These are phyloP conservation scores for Pythium diclinum DNA, from an alignment of 352 stramenopile genomes.

Conservation along the genomic window DNA sequence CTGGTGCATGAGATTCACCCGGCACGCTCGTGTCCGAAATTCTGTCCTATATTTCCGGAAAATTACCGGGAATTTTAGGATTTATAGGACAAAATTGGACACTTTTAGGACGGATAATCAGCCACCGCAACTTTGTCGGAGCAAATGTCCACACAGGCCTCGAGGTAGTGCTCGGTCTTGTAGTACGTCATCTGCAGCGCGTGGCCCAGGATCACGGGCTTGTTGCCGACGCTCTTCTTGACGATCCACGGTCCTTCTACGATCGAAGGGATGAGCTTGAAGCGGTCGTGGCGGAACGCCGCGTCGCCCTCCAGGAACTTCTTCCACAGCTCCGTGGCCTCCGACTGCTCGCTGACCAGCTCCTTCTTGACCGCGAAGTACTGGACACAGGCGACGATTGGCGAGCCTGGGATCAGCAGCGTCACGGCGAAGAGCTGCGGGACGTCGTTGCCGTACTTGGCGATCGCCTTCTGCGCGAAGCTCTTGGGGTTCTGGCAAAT, in stretches of 20 bases:
- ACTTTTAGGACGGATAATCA: no score
- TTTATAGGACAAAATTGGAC: no score
- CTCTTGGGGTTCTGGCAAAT: conserved; percentile 66
- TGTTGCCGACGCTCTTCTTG: conserved; percentile 73
- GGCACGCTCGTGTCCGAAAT: no score
- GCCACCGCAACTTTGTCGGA: conserved; percentile 68
- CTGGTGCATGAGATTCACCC: no score
- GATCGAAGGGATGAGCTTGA: conserved; percentile 81
- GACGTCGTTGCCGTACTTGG: conserved; percentile 63
- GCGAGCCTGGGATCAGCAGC: conserved; percentile 64
- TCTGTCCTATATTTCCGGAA: no score
- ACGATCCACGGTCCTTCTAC: conserved; percentile 80
- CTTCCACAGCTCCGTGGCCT: conserved; percentile 44
- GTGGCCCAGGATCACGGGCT: conserved; percentile 75
- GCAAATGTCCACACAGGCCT: conserved; percentile 75
- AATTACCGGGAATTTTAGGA: no score
- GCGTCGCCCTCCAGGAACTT: conserved; percentile 63
- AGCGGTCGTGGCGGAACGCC: conserved; percentile 59
- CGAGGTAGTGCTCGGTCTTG: conserved; percentile 58
- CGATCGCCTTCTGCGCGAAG: conserved; percentile 56
- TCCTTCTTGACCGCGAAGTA: conserved; percentile 65
- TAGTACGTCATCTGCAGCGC: conserved; percentile 62
- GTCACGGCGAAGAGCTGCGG: conserved; percentile 75
- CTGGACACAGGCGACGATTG: conserved; percentile 65
- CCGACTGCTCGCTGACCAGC: background rate